Base-by-base conservation (phyloP, 2,329 filamentous ascomycete genomes). In the Phoma herbarum region DNA sequence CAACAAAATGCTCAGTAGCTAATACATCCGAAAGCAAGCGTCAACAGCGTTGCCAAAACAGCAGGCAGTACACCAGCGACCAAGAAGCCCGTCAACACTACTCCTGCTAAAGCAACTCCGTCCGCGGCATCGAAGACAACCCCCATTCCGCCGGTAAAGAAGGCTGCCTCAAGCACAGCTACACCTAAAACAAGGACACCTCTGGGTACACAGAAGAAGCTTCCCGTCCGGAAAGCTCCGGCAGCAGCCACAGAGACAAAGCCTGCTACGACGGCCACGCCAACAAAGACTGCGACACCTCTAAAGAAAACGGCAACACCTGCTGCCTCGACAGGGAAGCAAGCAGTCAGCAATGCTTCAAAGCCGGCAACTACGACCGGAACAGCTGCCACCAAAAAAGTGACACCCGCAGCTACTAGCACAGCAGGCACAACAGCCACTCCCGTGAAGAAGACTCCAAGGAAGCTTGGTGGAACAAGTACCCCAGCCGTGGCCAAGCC, bases 21-120 rank as follows among this genome's bases (percentile, higher is more conserved):
- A 33, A 66, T 31, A 25, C 14, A 25, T 28, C 26, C 8, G 47
- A 2, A 39, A 77, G 74, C 71, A 39, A 71, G 71, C 52, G 60
- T 75, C 53, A 66, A 59, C 14, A 72, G 68, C 39, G 46, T 76
- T 1, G 63, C 67, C 7, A 77, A 76, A 55, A 57, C 68, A 14
- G 69, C 70, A 56, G 59, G 64, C 8, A 63, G 64, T 9, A 62
- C 64, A 37, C 60, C 62, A 16, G 63, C 68, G 6, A 60, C 61
- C 22, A 75, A 72, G 62, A 75, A 74, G 53, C 51, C 66, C 6
- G 61, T 64, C n/a, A 54, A 68, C 10, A 66, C 64, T 28, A 59
- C 61, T 20, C 39, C 59, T 26, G 62, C 59, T 11, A 68, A 68
- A 35, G 56, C 62, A 12, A 60, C 59, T 31, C 49, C 59, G 45